phyloP scores from a whole-genome alignment of 2,329 filamentous ascomycete species.

The Tolypocladium nubicola region DNA sequence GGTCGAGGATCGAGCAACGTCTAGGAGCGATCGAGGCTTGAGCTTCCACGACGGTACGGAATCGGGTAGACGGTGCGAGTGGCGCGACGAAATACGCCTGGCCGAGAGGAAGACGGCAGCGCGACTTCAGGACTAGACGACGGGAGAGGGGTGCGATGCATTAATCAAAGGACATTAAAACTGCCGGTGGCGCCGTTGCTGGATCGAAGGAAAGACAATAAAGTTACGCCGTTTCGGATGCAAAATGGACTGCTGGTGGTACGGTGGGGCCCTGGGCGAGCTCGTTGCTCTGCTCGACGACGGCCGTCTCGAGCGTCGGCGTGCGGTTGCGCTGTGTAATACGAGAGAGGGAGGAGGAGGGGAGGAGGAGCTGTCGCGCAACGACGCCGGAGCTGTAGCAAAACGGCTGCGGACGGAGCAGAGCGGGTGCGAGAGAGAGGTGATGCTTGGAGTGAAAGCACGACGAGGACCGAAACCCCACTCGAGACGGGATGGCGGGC shows the following conservation, averaged over 20 bases:
- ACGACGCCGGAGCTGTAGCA: conserved; percentile 1
- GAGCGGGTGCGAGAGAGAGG: background rate
- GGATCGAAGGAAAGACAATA: background rate
- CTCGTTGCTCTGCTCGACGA: background rate
- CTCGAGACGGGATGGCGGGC: conserved; percentile 9
- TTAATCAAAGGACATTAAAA: background rate
- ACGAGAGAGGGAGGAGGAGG: background rate
- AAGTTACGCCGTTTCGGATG: conserved; percentile 1
- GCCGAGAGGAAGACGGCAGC: background rate
- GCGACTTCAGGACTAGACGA: background rate
- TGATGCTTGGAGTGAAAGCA: conserved; percentile 4
- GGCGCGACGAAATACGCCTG: background rate
- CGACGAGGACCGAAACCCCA: conserved; percentile 4
- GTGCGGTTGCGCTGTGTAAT: background rate
- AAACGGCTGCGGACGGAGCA: background rate
- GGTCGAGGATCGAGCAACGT: background rate
- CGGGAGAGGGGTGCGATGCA: background rate
- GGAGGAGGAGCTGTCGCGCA: conserved; percentile 1
- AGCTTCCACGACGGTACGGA: background rate
- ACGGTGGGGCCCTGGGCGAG: conserved; percentile 1
- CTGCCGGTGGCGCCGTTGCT: background rate
- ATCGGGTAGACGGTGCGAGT: background rate
- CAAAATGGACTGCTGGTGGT: conserved; percentile 1
- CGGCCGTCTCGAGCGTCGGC: background rate
- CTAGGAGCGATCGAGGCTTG: background rate